phyloP scores from a whole-genome alignment of 768 basidiomycete species.

The Chiua virens region DNA sequence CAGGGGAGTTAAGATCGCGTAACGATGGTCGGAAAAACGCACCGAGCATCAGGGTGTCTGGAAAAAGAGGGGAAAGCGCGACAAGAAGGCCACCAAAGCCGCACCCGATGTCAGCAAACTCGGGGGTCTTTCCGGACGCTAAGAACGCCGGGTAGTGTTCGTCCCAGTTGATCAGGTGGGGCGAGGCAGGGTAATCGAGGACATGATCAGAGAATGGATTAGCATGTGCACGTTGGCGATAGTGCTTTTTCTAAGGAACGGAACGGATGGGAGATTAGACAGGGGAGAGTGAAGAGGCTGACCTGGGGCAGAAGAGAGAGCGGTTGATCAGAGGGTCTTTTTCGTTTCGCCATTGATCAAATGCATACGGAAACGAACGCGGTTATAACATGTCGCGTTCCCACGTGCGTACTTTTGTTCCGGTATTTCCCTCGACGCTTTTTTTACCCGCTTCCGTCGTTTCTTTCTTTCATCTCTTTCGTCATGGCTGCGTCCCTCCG shows the following conservation, averaged over 20 bases:
- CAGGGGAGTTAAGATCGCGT: not conserved
- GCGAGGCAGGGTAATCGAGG: conserved; percentile 82
- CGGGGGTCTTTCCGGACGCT: conserved; percentile 62
- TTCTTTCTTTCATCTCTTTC: conserved; percentile 10
- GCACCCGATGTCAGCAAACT: conserved; percentile 97
- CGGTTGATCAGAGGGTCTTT: conserved; percentile 12
- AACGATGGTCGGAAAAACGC: conserved; percentile 24
- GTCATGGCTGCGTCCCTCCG: conserved; percentile 47
- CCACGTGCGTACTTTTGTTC: conserved; percentile 17
- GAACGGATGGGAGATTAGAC: not conserved
- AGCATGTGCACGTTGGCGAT: conserved; percentile 80
- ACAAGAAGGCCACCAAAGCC: conserved; percentile 96
- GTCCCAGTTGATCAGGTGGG: conserved; percentile 76
- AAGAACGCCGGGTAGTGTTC: conserved; percentile 77
- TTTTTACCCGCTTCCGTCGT: conserved; percentile 1
- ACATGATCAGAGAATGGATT: conserved; percentile 88
- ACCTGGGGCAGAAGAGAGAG: conserved; percentile 52
- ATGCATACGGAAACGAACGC: not conserved
- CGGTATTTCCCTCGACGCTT: conserved; percentile 25
- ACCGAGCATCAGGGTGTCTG: conserved; percentile 94
- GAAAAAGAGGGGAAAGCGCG: conserved; percentile 85
- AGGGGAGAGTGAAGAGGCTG: not conserved
- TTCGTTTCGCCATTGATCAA: conserved; percentile 27
- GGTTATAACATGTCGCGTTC: conserved; percentile 5
- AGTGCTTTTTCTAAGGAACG: conserved; percentile 68